phyloP scores from a whole-genome alignment of 305 asterid genomes.

The Coffea humblotiana region DNA sequence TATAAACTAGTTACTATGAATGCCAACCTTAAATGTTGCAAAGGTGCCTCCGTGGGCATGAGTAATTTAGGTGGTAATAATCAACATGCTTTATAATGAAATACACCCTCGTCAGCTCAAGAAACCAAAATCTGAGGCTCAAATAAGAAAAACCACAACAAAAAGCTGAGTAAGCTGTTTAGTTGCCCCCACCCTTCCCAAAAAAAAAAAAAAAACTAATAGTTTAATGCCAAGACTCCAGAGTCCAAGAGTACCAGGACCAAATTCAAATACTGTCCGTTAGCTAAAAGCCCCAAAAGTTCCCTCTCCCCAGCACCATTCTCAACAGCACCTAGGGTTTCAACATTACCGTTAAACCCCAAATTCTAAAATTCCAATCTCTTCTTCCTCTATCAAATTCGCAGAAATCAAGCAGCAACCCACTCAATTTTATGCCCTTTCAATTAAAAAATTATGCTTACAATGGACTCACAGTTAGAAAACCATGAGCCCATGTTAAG shows the following conservation, averaged over 20 bases:
- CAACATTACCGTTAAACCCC: constrained; percentile 19
- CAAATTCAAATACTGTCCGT: constrained; percentile 30
- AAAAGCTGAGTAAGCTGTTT: too few relatives aligned
- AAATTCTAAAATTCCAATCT: constrained; percentile 7
- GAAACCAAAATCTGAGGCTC: too few relatives aligned
- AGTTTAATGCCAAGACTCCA: too few relatives aligned
- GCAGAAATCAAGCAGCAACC: not conserved
- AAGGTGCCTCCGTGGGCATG: too few relatives aligned
- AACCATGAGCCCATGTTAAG: constrained; percentile 51
- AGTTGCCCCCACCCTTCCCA: too few relatives aligned
- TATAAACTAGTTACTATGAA: too few relatives aligned
- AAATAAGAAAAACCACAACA: too few relatives aligned
- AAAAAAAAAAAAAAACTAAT: too few relatives aligned
- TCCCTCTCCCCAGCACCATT: constrained; percentile 14
- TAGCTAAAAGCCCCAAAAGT: constrained; percentile 3
- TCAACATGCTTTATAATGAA: too few relatives aligned
- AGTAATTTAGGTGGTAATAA: too few relatives aligned
- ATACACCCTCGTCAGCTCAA: too few relatives aligned
- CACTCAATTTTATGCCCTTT: constrained; percentile 5
- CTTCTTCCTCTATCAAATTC: constrained; percentile 1
- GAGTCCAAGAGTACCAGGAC: not conserved
- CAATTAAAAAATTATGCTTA: not conserved
- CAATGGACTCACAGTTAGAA: constrained; percentile 38
- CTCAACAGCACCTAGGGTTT: constrained; percentile 39
- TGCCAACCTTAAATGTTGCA: too few relatives aligned